Base-by-base conservation (phyloP, 306 rosid species). In the Corylus heterophylla region DNA sequence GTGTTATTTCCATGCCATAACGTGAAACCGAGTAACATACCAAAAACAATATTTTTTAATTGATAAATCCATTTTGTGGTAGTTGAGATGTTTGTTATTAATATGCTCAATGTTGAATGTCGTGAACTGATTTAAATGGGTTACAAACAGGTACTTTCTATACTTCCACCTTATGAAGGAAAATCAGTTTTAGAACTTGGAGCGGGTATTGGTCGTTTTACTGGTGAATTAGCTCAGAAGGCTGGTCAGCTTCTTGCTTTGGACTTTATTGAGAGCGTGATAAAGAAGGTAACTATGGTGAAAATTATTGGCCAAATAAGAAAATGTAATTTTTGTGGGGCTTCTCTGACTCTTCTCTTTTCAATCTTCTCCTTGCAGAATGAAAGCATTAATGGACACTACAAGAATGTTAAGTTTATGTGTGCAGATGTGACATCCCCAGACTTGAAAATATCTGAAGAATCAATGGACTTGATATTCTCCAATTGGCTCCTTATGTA, bases 401-500 rank as follows among this genome's bases (percentile, higher is more conserved):
- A 88, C 86, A 90, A 93, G 87, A 90, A 93, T 81, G 91, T 83
- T 59, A 90, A 89, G 83, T 95, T 95, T 79, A 62, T 86, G 87
- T 95, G 99, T n/a, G 97, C 96, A 45, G 99, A 95, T 76, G 98
- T 93, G 77, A 93, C 96, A 47, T 90, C 98, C n/a, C 88, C 92
- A 8, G 84, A 88, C 66, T 80, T 93, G 79, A 71, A 75, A 9
- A 52, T 95, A 68, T 74, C 97, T 77, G 91, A 90, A 74, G 93
- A 86, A 69, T 91, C 96, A 0, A 80, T 90, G 72, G 99, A 95
- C 77, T 66, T 95, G 69, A 83, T 93, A 54, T 95, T 95, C 94
- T 95, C 99, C 16, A 95, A 95, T 75, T 95, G 99, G 99, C 79
- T 95, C 69, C 99, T 95, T 44, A 95, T 95, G 99, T 95, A 95